Evolutionary conservation across 1,284 basidiomycete species (phyloP).

Genomic region (Pisolithus thermaeus): DNA sequence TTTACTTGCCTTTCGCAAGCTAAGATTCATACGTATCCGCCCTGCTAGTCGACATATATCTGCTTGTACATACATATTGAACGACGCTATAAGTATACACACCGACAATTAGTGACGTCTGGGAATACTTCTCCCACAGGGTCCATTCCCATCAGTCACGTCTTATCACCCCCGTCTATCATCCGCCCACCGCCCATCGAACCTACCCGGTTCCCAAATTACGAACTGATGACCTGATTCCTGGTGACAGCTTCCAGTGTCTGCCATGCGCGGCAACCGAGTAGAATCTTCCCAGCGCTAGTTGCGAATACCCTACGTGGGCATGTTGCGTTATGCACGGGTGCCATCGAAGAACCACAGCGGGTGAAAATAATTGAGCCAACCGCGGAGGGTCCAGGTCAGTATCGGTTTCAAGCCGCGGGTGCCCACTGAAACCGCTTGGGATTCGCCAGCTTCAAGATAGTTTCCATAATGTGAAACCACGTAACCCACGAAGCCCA

Average conservation of each 20-base stretch:
- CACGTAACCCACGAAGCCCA: too few relatives aligned
- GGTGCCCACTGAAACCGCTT: too few relatives aligned
- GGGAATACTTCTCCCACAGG: conserved; percentile 24
- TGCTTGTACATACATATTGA: background rate
- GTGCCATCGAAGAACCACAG: too few relatives aligned
- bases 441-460: too few relatives aligned
- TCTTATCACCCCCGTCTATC: conserved; percentile 34
- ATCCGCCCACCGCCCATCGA: conserved; percentile 28
- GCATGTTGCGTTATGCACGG: too few relatives aligned
- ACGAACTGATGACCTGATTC: conserved; percentile 18
- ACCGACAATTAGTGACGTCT: background rate
- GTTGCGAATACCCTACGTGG: background rate
- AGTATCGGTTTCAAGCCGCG: too few relatives aligned
- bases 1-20: background rate
- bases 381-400: too few relatives aligned
- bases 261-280: conserved; percentile 15
- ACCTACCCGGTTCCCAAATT: conserved; percentile 28
- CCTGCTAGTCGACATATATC: background rate
- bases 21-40: background rate
- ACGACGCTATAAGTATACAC: background rate
- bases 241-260: conserved; percentile 19
- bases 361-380: too few relatives aligned
- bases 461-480: too few relatives aligned
- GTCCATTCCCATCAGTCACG: conserved; percentile 38
- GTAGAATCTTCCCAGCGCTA: conserved; percentile 6